Evolutionary conservation across 345 rosid species (phyloP).

Genomic region (Dipteronia sinensis): DNA sequence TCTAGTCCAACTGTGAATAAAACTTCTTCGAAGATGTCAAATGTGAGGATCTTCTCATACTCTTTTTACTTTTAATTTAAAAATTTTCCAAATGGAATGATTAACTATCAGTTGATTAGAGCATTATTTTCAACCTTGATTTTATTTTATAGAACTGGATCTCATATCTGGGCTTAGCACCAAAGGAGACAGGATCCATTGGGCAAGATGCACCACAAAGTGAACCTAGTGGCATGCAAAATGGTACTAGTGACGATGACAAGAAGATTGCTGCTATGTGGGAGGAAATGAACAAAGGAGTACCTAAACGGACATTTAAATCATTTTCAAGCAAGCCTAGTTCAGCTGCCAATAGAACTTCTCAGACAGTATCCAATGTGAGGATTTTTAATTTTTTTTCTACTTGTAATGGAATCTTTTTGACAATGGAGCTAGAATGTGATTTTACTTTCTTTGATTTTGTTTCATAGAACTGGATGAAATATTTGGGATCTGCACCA

Average conservation of each 20-base stretch:
- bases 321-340: conserved; percentile 31
- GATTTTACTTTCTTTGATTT: background rate
- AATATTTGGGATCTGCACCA: conserved; percentile 31
- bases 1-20: conserved; percentile 21
- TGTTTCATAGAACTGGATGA: conserved; percentile 43
- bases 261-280: conserved; percentile 35
- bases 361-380: conserved; percentile 46
- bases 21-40: conserved; percentile 28
- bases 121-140: background rate
- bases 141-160: conserved; percentile 46
- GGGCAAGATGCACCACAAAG: conserved; percentile 20
- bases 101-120: background rate
- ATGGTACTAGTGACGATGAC: background rate
- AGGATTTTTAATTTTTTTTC: conserved; percentile 22
- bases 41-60: conserved; percentile 12
- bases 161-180: conserved; percentile 47
- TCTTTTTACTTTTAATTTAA: background rate
- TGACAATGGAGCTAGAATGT: background rate
- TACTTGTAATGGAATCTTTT: background rate
- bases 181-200: conserved; percentile 25
- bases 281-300: conserved; percentile 69
- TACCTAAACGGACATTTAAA: conserved; percentile 31
- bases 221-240: conserved; percentile 11
- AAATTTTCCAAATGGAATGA: conserved; percentile 2
- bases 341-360: conserved; percentile 28